Percentiles rank a stretch among this genome's conserved stretches.
These are phyloP conservation scores for Hyaloscypha hepaticicola DNA, from an alignment of 495 filamentous ascomycete genomes.

Conservation along the genomic window DNA sequence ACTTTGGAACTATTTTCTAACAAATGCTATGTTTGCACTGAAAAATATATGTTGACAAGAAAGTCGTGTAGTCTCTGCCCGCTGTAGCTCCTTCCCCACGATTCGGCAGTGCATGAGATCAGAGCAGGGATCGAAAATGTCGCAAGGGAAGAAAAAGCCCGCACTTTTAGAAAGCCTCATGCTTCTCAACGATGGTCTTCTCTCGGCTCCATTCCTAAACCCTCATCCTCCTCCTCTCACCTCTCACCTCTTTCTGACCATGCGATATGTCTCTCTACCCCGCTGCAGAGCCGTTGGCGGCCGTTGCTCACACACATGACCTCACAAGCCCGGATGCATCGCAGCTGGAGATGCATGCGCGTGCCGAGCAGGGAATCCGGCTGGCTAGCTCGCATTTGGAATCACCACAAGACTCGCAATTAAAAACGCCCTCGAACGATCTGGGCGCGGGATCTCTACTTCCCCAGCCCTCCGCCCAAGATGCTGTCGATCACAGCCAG, in stretches of 20 bases:
- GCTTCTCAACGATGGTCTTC: neutral
- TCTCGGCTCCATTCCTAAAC: neutral
- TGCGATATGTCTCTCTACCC: conserved; percentile 18
- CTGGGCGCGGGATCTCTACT: neutral
- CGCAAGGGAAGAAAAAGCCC: neutral
- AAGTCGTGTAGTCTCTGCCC: neutral
- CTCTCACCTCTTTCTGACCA: neutral
- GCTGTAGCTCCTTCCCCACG: neutral
- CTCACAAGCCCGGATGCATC: neutral
- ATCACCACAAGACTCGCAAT: neutral
- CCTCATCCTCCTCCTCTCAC: neutral
- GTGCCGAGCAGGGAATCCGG: neutral
- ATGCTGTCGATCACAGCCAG: neutral
- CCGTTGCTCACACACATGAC: conserved; percentile 10
- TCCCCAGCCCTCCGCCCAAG: neutral
- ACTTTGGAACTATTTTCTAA: no score
- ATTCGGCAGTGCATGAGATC: conserved; percentile 3
- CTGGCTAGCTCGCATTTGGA: neutral
- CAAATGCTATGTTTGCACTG: no score
- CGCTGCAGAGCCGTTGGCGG: conserved; percentile 13
- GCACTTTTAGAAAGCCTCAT: neutral
- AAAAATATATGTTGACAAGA: no score
- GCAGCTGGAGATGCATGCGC: neutral
- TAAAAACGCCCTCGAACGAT: neutral
- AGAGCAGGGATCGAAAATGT: conserved; percentile 11